Evolutionary conservation across 176 grass and related monocot species (phyloP).

Genomic region (Triticum monococcum): DNA sequence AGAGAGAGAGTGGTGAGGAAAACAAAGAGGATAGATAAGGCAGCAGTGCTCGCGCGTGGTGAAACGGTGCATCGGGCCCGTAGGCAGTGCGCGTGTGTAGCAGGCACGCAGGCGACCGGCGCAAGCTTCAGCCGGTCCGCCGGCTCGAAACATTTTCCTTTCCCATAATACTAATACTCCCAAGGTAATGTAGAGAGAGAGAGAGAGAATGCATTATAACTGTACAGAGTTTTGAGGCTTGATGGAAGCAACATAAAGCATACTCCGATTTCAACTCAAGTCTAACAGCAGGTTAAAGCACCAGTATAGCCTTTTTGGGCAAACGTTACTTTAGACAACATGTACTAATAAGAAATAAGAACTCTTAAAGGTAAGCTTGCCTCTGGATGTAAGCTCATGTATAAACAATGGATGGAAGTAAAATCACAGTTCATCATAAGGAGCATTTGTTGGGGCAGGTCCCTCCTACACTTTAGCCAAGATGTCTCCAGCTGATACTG

Average conservation of each 20-base stretch:
- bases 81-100: too few species aligned
- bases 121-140: too few species aligned
- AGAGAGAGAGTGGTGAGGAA: too few species aligned
- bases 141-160: too few species aligned
- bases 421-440: constrained; percentile 67
- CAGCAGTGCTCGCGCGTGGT: too few species aligned
- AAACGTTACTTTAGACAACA: background rate
- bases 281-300: background rate
- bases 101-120: too few species aligned
- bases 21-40: too few species aligned
- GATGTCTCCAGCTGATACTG: constrained; percentile 49
- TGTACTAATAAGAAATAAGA: background rate
- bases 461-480: constrained; percentile 32
- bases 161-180: too few species aligned
- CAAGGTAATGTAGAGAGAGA: too few species aligned
- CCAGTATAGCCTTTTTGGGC: background rate
- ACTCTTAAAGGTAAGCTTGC: background rate
- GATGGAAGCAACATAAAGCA: background rate
- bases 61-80: too few species aligned
- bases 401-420: background rate
- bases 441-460: constrained; percentile 9
- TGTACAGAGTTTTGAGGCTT: too few species aligned
- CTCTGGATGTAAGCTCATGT: background rate
- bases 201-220: too few species aligned
- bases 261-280: background rate